These are phyloP conservation scores for Discostella pseudostelligera DNA, from an alignment of 108 stramenopile genomes.

Conservation along the genomic window DNA sequence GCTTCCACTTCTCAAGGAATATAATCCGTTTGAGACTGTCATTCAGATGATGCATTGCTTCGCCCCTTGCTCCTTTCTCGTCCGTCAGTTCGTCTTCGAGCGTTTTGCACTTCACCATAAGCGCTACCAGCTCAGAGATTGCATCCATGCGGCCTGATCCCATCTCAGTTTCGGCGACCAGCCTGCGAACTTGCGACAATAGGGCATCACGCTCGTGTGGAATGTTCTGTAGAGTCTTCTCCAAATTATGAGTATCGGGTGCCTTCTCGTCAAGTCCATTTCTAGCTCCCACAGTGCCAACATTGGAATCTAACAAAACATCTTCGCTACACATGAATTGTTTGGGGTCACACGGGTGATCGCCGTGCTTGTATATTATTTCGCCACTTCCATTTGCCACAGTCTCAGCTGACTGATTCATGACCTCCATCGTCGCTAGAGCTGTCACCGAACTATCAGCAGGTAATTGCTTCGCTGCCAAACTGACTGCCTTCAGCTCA, in stretches of 20 bases:
- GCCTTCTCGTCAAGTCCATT: not conserved
- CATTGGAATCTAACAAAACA: not conserved
- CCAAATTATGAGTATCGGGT: not conserved
- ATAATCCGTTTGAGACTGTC: no score
- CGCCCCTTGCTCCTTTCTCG: not conserved
- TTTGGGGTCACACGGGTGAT: no score
- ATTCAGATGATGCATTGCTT: not conserved
- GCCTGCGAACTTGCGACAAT: not conserved
- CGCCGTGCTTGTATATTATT: no score
- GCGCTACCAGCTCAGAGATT: not conserved
- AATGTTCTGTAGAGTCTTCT: no score
- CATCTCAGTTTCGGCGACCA: not conserved
- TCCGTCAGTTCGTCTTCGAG: slow-evolving; percentile 14
- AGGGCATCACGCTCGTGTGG: not conserved
- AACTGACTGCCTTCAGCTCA: not conserved
- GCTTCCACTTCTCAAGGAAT: no score
- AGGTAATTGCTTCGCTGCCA: slow-evolving; percentile 19
- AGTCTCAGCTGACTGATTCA: no score
- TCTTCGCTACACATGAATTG: not conserved
- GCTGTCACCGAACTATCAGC: no score
- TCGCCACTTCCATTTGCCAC: no score
- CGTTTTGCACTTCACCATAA: slow-evolving; percentile 13
- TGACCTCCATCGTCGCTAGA: not conserved
- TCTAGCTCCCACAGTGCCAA: not conserved
- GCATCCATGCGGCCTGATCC: not conserved